Base-by-base conservation (phyloP, 257 asterid genomes). In the Ilex asprella region DNA sequence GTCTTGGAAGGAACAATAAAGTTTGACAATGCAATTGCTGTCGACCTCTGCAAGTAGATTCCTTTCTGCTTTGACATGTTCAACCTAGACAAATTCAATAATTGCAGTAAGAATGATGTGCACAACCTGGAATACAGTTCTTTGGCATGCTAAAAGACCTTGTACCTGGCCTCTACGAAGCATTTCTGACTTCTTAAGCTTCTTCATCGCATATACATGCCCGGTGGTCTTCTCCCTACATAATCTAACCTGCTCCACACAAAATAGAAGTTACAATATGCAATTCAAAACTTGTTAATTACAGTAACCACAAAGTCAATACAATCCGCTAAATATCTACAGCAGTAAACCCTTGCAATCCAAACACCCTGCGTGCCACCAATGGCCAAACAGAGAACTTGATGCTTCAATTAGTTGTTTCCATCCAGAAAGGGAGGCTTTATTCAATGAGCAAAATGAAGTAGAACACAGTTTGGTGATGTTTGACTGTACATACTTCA, bases 51-150 rank as follows among this genome's bases (percentile, higher is more conserved):
- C 57, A 21, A 53, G 57, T 14, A 53, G 30, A 53, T 53, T 6
- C 15, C 57, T 53, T 10, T 53, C 57, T n/a, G 57, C 57, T 53
- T 53, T 53, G 57, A 53, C 57, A 53, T 53, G 57, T 53, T 53
- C 57, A 53, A 53, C 57, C 57, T 53, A 53, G 1, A 53, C 30
- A 53, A 7, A 53, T 3, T 14, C 11, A 4, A 14, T n/a, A 53
- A 15, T 53, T 3, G 27, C n/a, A 53, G 30, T 53, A 53, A 53
- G 57, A 12, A 35, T 35, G 41, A 35, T 35, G 41, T 35, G 41
- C 27, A 21, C 27, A 21, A 35, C 41, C 41, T 35, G 5, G 7
- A 35, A 35, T 35, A 53, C 11, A 53, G 11, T 21, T 16, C 3
- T 21, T 14, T 14, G 30, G 57, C 10, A 16, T 2, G 15, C 11